Evolutionary conservation across 345 rosid species (phyloP), one percentile per base, ranked within the genome.

Genomic region (Salix exigua): DNA sequence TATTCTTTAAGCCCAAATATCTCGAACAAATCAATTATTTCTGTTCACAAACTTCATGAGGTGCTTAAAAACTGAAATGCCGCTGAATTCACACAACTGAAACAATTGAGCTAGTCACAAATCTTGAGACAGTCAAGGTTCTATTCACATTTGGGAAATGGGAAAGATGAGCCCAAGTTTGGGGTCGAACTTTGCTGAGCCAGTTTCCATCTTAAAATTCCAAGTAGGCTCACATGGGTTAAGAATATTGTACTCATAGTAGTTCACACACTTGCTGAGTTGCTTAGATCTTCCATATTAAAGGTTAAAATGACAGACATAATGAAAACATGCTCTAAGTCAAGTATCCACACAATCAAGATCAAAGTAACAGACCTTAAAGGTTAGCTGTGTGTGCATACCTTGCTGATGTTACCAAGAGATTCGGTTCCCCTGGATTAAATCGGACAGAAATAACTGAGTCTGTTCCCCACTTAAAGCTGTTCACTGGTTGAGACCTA

Each of bases 401-500:
- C 98, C 95, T 90, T 13, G 89, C 92, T 28, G 99, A 87, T 67
- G 97, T 71, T 25, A 91, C 99, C 82, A 96, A 85, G 74, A 94
- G 73, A 77, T 94, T 88, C 62, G 97, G 90, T 71, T 93, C 98
- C 74, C 94, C 98, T 1, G 98, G 99, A 86, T 94, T 92, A 87
- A 96, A 96, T 82, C 88, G 86, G 75, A 94, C 90, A 85, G 94
- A 94, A 75, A 92, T 86, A 50, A 93, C 88, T 33, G 99, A 85
- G 81, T 92, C 93, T 8, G 87, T 89, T 72, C 97, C 97, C 97
- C 98, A 92, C 62, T 88, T 88, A 82, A 94, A 92, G 72, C 86
- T 91, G 77, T 88, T 89, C 31, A 94, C 87, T 68, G 99, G 99
- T 82, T 91, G 92, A 81, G 99, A 94, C 88, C 98, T 96, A 80